Evolutionary conservation across 805 yeast genomes (phyloP), one percentile per base, ranked within the genome.

Genomic region (Teunomyces kruisii): DNA sequence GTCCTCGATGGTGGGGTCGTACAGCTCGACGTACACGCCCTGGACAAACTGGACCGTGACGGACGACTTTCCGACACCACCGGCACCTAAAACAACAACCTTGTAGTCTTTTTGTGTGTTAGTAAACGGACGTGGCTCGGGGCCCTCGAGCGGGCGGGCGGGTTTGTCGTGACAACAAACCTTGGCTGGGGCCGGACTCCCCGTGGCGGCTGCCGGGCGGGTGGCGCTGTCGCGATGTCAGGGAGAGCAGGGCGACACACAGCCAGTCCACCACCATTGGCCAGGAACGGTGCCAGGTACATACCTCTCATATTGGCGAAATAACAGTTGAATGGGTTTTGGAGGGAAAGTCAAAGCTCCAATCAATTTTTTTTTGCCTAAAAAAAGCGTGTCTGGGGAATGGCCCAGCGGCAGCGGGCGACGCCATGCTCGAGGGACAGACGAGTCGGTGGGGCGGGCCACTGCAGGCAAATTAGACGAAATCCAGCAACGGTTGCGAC

Each of bases 1-100:
- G 60, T 92, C 98, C 62, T 92, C 99, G 52, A 92, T 94, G 7
- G 99, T 94, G 7, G 99, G 98, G 59, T 92, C 98, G 67, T 92
- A 92, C 30, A 89, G 79, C 58, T 92, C 97, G 44, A 88, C 81
- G 63, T 88, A 91, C 2, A 86, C 86, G 9, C 94, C 94, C 62
- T 88, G 96, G 3, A 89, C 96, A 59, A 86, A 91, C 61, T 89
- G 96, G 5, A 89, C 96, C 1, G 97, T 90, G 32, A 92, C 72
- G 32, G 96, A 90, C 17, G 97, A 88, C 59, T 92, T 92, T 56
- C 99, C 99, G 7, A 89, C 97, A 67, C 97, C 97, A 56, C 97
- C 97, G 10, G 97, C 96, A 49, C 99, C 99, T 47, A 92, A 72
- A 14, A 92, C 94, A 13, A 88, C 97, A 37, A 94, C 72, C 61